Evolutionary conservation across 2,329 filamentous ascomycete genomes (phyloP).

Genomic region (Paraphoma chrysanthemicola): DNA sequence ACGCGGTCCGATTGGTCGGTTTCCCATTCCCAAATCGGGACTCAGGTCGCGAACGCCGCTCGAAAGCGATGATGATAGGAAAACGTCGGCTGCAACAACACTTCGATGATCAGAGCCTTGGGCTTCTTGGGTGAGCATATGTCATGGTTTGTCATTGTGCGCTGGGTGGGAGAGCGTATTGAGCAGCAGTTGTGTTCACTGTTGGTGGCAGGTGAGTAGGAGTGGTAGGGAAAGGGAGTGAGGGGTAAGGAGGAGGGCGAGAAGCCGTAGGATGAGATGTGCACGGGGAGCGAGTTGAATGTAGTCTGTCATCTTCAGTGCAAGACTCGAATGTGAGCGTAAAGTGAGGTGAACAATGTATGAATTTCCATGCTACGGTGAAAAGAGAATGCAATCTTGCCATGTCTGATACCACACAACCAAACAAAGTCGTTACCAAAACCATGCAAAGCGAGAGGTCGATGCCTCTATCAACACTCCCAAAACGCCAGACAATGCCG

Average conservation of each 20-base stretch:
- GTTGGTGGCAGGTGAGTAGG: neutral
- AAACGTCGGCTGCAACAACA: neutral
- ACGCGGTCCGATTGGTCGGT: slow-evolving; percentile 5
- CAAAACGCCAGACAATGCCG: slow-evolving; percentile 26
- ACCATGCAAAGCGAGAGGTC: slow-evolving; percentile 11
- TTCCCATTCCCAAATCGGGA: slow-evolving; percentile 7
- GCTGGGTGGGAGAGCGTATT: neutral
- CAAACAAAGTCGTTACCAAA: neutral
- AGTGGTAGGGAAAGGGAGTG: neutral
- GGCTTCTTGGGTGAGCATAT: neutral
- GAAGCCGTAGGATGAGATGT: neutral
- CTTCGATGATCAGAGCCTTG: neutral
- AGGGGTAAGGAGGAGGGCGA: neutral
- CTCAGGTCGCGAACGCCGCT: slow-evolving; percentile 1
- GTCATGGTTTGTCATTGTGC: neutral
- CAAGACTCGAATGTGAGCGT: neutral
- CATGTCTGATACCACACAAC: too few relatives aligned
- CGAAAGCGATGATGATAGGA: slow-evolving; percentile 4
- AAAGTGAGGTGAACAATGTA: neutral
- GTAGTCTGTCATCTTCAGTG: neutral
- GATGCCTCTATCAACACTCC: slow-evolving; percentile 21
- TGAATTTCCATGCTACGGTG: neutral
- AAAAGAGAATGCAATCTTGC: too few relatives aligned
- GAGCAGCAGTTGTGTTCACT: neutral
- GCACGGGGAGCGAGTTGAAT: neutral